Conservation (phyloP, 768 basidiomycete genomes). For the Phlebiopsis flavidoalba region DNA sequence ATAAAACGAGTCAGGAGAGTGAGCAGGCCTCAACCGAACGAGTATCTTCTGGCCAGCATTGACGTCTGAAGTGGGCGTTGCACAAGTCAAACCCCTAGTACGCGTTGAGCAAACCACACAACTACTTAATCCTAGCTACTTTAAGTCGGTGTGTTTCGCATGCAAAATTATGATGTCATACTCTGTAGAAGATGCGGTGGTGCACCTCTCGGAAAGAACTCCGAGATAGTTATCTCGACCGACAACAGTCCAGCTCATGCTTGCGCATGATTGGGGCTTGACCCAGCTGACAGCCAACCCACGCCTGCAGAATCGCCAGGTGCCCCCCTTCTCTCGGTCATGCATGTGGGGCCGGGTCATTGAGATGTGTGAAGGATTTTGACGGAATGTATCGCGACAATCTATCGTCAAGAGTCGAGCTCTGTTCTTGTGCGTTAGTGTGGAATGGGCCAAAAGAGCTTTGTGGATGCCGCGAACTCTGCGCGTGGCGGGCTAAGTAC, state of each 20-base stretch:
- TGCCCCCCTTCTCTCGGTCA: too few relatives aligned
- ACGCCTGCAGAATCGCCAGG: constrained; percentile 61
- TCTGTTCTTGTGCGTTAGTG: background rate
- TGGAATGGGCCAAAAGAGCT: background rate
- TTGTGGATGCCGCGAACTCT: background rate
- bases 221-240: too few relatives aligned
- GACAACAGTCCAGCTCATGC: constrained; percentile 75
- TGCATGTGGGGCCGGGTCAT: constrained; percentile 57
- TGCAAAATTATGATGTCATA: constrained; percentile 27
- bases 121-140: constrained; percentile 35
- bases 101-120: background rate
- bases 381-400: constrained; percentile 58
- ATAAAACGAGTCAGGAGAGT: constrained; percentile 63
- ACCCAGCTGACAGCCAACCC: constrained; percentile 74
- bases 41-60: constrained; percentile 82
- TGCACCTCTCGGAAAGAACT: constrained; percentile 86
- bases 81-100: constrained; percentile 9
- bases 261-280: constrained; percentile 93
- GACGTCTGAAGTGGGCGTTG: constrained; percentile 44
- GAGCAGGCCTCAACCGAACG: constrained; percentile 71
- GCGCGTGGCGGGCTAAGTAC: background rate
- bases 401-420: constrained; percentile 17
- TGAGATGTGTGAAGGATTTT: constrained; percentile 69
- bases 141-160: background rate
- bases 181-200: constrained; percentile 69